Base-by-base conservation (phyloP, 2,329 filamentous ascomycete genomes). In the Arthrobotrys musiformis region DNA sequence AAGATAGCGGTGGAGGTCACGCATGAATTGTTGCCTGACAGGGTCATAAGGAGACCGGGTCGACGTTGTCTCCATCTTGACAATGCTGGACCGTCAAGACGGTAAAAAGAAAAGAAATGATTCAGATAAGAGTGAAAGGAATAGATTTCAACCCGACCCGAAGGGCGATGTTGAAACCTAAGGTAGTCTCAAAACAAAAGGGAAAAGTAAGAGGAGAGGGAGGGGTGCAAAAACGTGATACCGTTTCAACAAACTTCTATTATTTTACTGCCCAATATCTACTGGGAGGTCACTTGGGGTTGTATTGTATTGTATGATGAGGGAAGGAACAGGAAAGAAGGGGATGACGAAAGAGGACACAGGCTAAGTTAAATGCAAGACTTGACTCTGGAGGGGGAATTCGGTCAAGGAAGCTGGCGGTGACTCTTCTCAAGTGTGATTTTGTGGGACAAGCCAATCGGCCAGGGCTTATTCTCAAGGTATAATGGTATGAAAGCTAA, bases 301-400 rank as follows among this genome's bases (percentile, higher is more conserved):
- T 66, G 52, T 61, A 62, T 70, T 70, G 60, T 54, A 46, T 54
- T 76, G 66, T 70, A 35, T 64, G 61, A 70, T 76, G 72, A 37
- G 46, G 62, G 67, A 66, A 66, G 52, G 61, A 67, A 64, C 69
- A 46, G 22, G 44, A 33, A 61, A 61, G 50, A 52, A 56, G 35
- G 64, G 40, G 66, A 67, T 70, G 58, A 77, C 73, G 66, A 70
- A 77, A 77, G 60, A 63, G 73, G 73, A 77, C 42, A 67, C 58
- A 6, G 60, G 73, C 52, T 69, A 77, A 70, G 73, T 77, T 77
- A 77, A 77, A 77, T 77, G 73, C 33, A 70, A 37, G 42, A 48
- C 37, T 61, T 3, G 60, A 66, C 63, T 76, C 28, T 35, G 52
- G 60, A 62, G 56, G 66, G 66, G 73, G 52, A 17, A 52, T 50